Evolutionary conservation across 768 basidiomycete genomes (phyloP), one percentile per base, ranked within the genome.

Genomic region (Rhodotorula sphaerocarpa): DNA sequence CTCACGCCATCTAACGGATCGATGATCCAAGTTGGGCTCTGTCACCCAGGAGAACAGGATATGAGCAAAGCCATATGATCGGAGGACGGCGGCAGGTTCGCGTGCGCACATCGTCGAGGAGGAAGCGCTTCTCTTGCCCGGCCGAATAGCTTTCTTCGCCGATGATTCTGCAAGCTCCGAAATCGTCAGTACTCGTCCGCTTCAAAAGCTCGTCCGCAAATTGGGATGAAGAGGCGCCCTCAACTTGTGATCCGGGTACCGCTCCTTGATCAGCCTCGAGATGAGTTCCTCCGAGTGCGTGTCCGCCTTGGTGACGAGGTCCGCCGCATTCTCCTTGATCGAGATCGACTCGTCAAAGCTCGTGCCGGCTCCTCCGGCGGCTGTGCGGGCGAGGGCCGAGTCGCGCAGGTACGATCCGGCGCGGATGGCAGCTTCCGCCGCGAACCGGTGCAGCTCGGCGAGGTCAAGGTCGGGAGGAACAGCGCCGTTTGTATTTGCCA

Each of bases 141-240:
- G 68, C 70, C 25, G 68, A 70, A 51, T 71, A 71, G 50, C 54
- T 63, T 58, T 71, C 70, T 28, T 71, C 70, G 5, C 68, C 70
- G 27, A 71, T 71, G 41, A 71, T 67, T 50, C 68, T 71, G 63
- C 12, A 20, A n/a, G n/a, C n/a, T n/a, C n/a, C n/a, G n/a, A 6
- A 46, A 23, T 25, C 20, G 28, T 48, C 47, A 23, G 31, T 21
- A 9, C 7, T 23, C 15, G 15, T 6, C 21, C 42, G 7, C 14
- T 28, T 16, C 12, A 12, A 36, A 7, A 12, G 36, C 31, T 21
- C 2, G 5, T 33, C 20, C 31, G 15, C 27, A 2, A 5, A 12
- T n/a, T n/a, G 43, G 12, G n/a, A 6, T n/a, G 43, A 47, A 18
- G n/a, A 5, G 20, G 18, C 23, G n/a, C 0, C 5, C 21, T 4